phyloP scores from a whole-genome alignment of 352 stramenopile species.

The Globisporangium perplexum region DNA sequence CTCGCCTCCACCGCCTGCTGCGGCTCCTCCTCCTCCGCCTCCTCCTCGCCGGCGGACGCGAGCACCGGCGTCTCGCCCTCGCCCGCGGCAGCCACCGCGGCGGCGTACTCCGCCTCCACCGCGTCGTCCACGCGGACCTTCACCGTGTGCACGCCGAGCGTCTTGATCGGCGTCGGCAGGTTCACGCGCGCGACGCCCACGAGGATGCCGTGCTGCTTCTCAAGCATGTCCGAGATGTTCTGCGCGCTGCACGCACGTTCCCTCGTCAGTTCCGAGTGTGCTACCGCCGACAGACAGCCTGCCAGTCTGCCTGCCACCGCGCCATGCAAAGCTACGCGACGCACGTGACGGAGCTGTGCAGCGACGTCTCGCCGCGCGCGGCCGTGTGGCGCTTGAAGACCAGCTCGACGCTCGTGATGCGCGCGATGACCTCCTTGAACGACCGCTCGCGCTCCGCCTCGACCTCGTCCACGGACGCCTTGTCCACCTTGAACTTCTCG shows the following conservation, averaged over 20 bases:
- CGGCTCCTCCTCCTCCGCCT: constrained; percentile 19
- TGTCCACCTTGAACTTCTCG: constrained; percentile 75
- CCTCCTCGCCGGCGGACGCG: constrained; percentile 9
- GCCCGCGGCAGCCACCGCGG: constrained; percentile 12
- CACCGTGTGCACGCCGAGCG: constrained; percentile 67
- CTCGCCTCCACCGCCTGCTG: constrained; percentile 16
- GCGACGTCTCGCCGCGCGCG: constrained; percentile 45
- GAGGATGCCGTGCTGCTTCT: constrained; percentile 79
- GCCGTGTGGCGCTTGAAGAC: constrained; percentile 80
- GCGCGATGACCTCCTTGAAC: constrained; percentile 56
- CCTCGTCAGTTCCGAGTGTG: no score
- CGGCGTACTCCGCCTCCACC: constrained; percentile 60
- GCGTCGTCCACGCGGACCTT: constrained; percentile 82
- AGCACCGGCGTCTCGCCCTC: constrained; percentile 17
- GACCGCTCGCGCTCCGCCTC: constrained; percentile 14
- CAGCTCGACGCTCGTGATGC: constrained; percentile 52
- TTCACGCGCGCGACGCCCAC: constrained; percentile 76
- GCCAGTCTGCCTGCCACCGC: no score
- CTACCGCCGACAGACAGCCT: no score
- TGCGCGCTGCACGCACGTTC: constrained; percentile 29
- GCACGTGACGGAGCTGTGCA: constrained; percentile 67
- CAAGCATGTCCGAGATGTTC: constrained; percentile 83
- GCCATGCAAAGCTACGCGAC: no score
- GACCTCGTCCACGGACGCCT: constrained; percentile 17
- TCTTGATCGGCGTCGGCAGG: constrained; percentile 71